Evolutionary conservation across 2,329 filamentous ascomycete species (phyloP), one percentile per base, ranked within the genome.

Genomic region (Drechslerella coelobrocha): DNA sequence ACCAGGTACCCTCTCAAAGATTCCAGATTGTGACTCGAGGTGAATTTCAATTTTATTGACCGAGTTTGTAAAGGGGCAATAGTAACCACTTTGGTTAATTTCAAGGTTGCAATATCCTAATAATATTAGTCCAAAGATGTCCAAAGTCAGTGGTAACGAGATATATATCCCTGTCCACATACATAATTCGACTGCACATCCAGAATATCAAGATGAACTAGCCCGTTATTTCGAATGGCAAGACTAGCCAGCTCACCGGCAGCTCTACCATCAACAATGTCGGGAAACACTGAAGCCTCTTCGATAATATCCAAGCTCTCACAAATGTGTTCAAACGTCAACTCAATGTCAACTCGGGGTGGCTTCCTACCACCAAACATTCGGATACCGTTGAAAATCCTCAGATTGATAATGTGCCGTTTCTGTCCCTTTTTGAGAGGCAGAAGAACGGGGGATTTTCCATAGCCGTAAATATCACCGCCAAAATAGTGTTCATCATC

Each of bases 351-450:
- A 14, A 85, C 78, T 2, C 73, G 79, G 6, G 83, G 83, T 23
- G 80, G 77, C n/a, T 78, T 79, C 29, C 81, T 77, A 3, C 82
- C 84, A 39, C 84, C 84, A 76, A 85, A 82, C 5, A 82, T 81
- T 65, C 84, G 79, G n/a, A 86, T 82, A 78, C 86, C 84, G 72
- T 84, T 80, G 14, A 83, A 78, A 2, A 86, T 77, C 26, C 84
- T 81, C 9, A 86, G 41, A 72, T 85, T 82, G 50, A 87, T 75
- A 24, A 76, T 77, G 77, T 86, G 84, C 12, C 72, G 72, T 19
- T 84, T 84, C 19, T 82, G 82, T 1, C 76, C 71, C 10, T 47
- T 14, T 1, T 54, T 23, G 12, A 86, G 78, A 43, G 80, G 78
- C 12, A 86, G 72, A 1, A 85, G 80, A 21, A 81, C 74, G 3